Evolutionary conservation across 75 land plant genomes (phyloP), one percentile per base, ranked within the genome.

Genomic region (Chamaecyparis obtusa): DNA sequence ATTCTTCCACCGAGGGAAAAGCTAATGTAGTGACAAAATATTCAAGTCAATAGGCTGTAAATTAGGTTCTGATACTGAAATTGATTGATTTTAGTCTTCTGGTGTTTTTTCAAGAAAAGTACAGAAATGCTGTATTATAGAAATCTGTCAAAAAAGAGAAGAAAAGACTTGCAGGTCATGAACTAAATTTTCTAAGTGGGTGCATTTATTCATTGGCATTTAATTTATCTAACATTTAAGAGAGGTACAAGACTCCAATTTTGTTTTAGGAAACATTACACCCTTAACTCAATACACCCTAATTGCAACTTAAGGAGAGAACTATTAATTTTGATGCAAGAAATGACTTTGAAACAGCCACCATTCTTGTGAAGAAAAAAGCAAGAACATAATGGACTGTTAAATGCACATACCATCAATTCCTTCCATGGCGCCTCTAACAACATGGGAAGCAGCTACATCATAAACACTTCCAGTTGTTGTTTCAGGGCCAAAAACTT

Each of bases 401-500:
- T 1, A 41, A 79, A 37, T 39, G 17, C 82, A 55, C 57, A 84
- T 92, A 96, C 99, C 98, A 93, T 94, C 96, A 54, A 97, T 88
- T 14, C 99, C 99, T 89, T 96, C 93, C 99, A 97, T 97, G 43
- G 97, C 94, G 86, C 96, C 96, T 84, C 91, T 84, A 15, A 97
- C 94, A 64, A 96, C 96, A 91, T 95, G 98, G 87, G 91, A 94
- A 78, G 99, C 98, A 86, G 99, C 99, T 84, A 92, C 89, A 90
- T 97, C 96, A 91, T 97, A 97, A 6, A 97, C 98, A 86, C 95
- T 94, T 13, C 95, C 88, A 37, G 99, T 97, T 39, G 95, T 93
- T 55, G 99, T 96, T 87, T 96, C 94, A 17, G 99, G 98, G 69
- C 99, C 99, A 93, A 97, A 97, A 36, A 97, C 99, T 87, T 93